Conservation (phyloP, 1,139 yeast genomes). For the Zygotorulaspora mrakii region DNA sequence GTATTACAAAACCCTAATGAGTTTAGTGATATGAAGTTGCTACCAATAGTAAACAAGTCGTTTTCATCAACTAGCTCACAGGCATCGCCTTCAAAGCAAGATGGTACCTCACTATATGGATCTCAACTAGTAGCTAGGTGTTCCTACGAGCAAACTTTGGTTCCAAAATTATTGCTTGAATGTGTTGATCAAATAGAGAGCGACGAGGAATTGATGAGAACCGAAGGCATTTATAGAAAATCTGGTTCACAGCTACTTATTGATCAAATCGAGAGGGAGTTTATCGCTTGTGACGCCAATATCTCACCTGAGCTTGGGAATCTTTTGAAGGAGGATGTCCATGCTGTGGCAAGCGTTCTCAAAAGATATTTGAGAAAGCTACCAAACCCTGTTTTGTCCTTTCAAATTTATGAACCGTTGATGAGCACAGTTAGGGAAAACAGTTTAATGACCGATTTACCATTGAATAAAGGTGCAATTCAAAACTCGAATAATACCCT, state of each 20-base stretch:
- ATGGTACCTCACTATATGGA: conserved; percentile 24
- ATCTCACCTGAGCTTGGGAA: conserved; percentile 39
- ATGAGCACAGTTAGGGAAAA: conserved; percentile 47
- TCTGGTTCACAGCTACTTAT: conserved; percentile 72
- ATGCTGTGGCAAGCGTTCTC: conserved; percentile 81
- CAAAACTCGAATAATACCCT: conserved; percentile 4
- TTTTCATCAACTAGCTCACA: conserved; percentile 14
- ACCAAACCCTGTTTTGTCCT: conserved; percentile 83
- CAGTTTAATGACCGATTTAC: conserved; percentile 33
- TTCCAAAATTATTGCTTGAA: conserved; percentile 69
- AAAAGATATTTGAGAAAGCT: conserved; percentile 81
- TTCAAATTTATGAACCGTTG: conserved; percentile 60
- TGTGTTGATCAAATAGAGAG: conserved; percentile 78
- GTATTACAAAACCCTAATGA: conserved; percentile 36
- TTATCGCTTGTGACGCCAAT: conserved; percentile 32
- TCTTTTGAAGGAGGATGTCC: conserved; percentile 59
- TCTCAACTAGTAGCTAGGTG: conserved; percentile 55
- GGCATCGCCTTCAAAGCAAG: conserved; percentile 14
- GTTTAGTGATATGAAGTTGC: conserved; percentile 35
- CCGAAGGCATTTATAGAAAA: conserved; percentile 87
- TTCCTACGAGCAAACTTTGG: conserved; percentile 51
- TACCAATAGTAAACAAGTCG: conserved; percentile 21
- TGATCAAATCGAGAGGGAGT: conserved; percentile 36
- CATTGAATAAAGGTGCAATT: conserved; percentile 13
- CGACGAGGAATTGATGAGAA: conserved; percentile 53